Percentiles rank a stretch among this genome's conserved stretches.
Conservation (phyloP, 2,329 filamentous ascomycete genomes). For the Zopfia rhizophila region DNA sequence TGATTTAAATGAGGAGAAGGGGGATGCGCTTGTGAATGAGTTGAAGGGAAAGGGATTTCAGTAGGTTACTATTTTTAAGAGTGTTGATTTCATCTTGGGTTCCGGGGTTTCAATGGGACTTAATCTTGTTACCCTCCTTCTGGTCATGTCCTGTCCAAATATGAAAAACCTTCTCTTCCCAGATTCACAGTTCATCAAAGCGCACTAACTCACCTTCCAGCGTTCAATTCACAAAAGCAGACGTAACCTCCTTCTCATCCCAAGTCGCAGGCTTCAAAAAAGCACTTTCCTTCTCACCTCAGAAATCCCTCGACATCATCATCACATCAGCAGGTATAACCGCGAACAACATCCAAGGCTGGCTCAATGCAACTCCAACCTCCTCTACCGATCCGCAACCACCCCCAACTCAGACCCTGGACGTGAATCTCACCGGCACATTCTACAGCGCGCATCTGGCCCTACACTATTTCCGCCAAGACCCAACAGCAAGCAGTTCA, state of each 20-base stretch:
- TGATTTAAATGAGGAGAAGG: conserved; percentile 29
- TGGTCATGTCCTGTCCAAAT: too few species aligned
- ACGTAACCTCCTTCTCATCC: conserved; percentile 38
- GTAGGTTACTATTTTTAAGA: conserved; percentile 14
- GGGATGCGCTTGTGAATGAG: conserved; percentile 16
- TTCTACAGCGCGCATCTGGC: conserved; percentile 42
- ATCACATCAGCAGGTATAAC: conserved; percentile 38
- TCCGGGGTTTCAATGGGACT: not conserved
- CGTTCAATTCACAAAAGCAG: conserved; percentile 39
- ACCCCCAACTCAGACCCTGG: conserved; percentile 32
- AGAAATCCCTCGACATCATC: conserved; percentile 39
- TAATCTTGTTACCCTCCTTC: too few species aligned
- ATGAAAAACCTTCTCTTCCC: not conserved
- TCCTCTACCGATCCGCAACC: conserved; percentile 29
- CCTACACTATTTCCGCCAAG: conserved; percentile 41
- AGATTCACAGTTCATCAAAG: not conserved
- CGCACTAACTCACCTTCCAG: conserved; percentile 14
- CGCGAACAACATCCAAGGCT: conserved; percentile 5
- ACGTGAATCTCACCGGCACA: conserved; percentile 38
- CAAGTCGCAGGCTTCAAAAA: conserved; percentile 43
- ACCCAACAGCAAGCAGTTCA: not conserved
- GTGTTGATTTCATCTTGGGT: not conserved
- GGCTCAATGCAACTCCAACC: conserved; percentile 16
- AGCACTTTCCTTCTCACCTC: conserved; percentile 31
- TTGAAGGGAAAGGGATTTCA: conserved; percentile 22